A percentile compares a stretch with the other conserved stretches of the same genome.
Evolutionary conservation across 1,139 yeast genomes (phyloP).

Genomic region (Candida sanyaensis): DNA sequence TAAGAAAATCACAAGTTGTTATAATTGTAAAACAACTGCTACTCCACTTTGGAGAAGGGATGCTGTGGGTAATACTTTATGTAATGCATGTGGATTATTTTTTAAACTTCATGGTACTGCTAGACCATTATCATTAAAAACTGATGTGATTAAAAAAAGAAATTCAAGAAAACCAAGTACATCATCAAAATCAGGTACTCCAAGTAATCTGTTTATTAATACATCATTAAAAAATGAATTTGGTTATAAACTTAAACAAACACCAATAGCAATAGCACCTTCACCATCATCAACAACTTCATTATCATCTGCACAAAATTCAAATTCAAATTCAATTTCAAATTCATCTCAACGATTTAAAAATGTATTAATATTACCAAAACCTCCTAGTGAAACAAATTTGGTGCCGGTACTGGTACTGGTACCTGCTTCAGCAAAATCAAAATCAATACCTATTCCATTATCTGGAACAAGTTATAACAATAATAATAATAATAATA

Average conservation of each 20-base stretch:
- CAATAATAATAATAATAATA: constrained; percentile 14
- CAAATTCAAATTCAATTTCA: constrained; percentile 12
- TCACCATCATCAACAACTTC: constrained; percentile 12
- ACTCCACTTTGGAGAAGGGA: constrained; percentile 65
- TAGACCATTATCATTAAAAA: constrained; percentile 56
- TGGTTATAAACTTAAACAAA: constrained; percentile 2
- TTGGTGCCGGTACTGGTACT: no score
- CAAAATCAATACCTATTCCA: constrained; percentile 16
- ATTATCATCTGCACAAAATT: constrained; percentile 12
- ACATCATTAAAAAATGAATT: constrained; percentile 7
- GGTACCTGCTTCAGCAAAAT: constrained; percentile 1
- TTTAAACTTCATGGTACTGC: constrained; percentile 59
- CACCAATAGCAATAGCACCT: constrained; percentile 10
- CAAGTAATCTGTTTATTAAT: constrained; percentile 7
- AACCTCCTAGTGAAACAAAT: constrained; percentile 26
- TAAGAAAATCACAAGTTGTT: constrained; percentile 16
- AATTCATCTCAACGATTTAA: constrained; percentile 26
- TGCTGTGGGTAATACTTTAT: constrained; percentile 55
- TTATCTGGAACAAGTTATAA: constrained; percentile 7
- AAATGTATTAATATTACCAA: constrained; percentile 46
- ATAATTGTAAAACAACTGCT: constrained; percentile 54
- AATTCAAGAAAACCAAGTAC: constrained; percentile 34
- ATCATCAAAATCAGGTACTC: constrained; percentile 1
- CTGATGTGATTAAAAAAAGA: constrained; percentile 59
- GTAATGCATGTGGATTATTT: constrained; percentile 64